These are phyloP conservation scores for Solanum sejunctum DNA, from an alignment of 257 asterid genomes.

Conservation along the genomic window DNA sequence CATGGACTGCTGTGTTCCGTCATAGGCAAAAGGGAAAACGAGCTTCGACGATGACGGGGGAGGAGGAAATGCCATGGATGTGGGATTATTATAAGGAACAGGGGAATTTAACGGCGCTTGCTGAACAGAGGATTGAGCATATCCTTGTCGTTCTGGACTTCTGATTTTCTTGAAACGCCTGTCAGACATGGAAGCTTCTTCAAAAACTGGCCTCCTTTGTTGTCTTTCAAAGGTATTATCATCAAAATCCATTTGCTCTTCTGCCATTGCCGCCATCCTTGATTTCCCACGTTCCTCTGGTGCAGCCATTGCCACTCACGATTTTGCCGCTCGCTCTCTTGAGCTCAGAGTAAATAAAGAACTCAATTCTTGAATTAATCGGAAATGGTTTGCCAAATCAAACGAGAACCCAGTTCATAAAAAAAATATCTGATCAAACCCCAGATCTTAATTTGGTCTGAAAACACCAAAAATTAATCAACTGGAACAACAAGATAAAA, in stretches of 20 bases:
- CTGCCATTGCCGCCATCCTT: conserved; percentile 10
- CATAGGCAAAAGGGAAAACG: conserved; percentile 56
- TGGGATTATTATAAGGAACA: not conserved
- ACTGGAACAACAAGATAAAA: not conserved
- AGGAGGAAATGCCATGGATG: conserved; percentile 9
- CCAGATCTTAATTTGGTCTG: conserved; percentile 13
- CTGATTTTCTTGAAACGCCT: conserved; percentile 53
- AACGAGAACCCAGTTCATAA: not conserved
- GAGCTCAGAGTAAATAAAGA: not conserved
- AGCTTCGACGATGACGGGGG: conserved; percentile 21
- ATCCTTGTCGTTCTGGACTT: conserved; percentile 44
- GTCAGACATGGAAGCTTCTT: conserved; percentile 39
- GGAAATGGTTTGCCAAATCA: conserved; percentile 2
- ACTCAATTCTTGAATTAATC: not conserved
- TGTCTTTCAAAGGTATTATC: conserved; percentile 20
- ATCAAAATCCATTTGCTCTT: conserved; percentile 14
- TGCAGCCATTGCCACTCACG: conserved; percentile 23
- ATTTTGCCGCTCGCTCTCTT: conserved; percentile 51
- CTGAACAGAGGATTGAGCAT: conserved; percentile 13
- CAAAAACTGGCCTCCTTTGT: conserved; percentile 46
- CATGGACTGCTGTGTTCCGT: conserved; percentile 19
- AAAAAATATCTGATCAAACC: not conserved
- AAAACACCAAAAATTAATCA: not conserved
- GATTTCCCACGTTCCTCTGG: conserved; percentile 35
- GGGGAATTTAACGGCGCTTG: not conserved